Evolutionary conservation across 2,329 filamentous ascomycete species (phyloP).

Genomic region (Pseudogymnoascus sp.): DNA sequence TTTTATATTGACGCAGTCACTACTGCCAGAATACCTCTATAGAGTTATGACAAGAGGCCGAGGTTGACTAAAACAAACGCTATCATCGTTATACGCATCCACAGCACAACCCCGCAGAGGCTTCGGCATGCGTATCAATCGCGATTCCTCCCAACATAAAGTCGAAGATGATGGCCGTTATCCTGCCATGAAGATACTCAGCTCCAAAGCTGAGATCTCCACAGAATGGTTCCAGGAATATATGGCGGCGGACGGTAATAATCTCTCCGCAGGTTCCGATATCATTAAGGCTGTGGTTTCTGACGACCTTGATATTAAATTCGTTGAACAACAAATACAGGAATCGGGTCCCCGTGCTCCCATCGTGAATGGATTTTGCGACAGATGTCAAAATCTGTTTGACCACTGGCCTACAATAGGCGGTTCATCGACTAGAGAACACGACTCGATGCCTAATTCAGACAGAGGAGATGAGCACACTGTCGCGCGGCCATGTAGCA

Average conservation of each 20-base stretch:
- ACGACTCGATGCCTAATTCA: not conserved
- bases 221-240: constrained; percentile 15
- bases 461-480: too few species aligned
- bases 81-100: not conserved
- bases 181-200: not conserved
- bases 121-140: not conserved
- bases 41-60: not conserved
- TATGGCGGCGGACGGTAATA: constrained; percentile 4
- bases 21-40: not conserved
- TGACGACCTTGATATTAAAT: constrained; percentile 12
- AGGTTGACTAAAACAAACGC: not conserved
- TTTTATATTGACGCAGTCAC: not conserved
- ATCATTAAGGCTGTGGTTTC: constrained; percentile 10
- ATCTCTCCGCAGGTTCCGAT: not conserved
- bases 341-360: not conserved
- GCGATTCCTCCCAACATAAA: not conserved
- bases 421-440: not conserved
- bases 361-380: not conserved
- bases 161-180: not conserved
- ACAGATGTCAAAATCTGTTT: not conserved
- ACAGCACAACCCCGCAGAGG: not conserved
- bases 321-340: constrained; percentile 14
- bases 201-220: not conserved
- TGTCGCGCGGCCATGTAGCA: not conserved
- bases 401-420: not conserved